Base-by-base conservation (phyloP, 202 grass and related monocot species). In the Zoysia matrella region DNA sequence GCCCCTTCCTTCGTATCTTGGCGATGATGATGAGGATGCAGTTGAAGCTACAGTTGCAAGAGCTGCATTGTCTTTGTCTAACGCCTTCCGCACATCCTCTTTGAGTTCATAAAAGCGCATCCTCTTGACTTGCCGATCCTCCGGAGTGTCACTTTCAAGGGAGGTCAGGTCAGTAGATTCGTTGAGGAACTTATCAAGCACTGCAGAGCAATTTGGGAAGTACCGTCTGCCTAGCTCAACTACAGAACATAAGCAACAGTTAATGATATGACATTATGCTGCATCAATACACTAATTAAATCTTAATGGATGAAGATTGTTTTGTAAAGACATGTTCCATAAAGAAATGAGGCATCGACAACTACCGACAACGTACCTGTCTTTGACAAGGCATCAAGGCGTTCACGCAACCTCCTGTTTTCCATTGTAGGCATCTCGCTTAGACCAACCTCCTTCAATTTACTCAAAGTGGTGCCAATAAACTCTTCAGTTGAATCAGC, bases 181-280 rank as follows among this genome's bases (percentile, higher is more conserved):
- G 65, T 91, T 82, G 0, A 94, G 84, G 62, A 91, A 94, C 61
- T 94, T 91, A 58, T 94, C 92, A 65, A 94, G 74, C 61, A 94
- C 89, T 0, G 80, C 65, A 1, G 89, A 94, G 74, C 89, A 94
- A 52, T 89, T 78, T 4, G 89, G 89, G 57, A 94, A 94, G 76
- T 88, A 94, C n/a, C 67, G 67, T 15, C 92, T 77, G 12, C 92
- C 92, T 11, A 94, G 82, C 13, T 83, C 87, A 18, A 94, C 92
- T 91, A 87, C 30, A 62, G 74, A 89, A 67, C 6, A 89, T 40
- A 36, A 53, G 6, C 3, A 60, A 11, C 41, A 41, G 1, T 13
- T 55, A 1, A 40, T 69, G 73, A 44, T 46, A 49, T 44, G 6
- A 58, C 43, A 73, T 42, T 16, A 55, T 6, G 60, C 8, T 44